A percentile compares a stretch with the other conserved stretches of the same genome.
These are phyloP conservation scores for Trametes coccinea DNA, from an alignment of 768 basidiomycete species.

Conservation along the genomic window DNA sequence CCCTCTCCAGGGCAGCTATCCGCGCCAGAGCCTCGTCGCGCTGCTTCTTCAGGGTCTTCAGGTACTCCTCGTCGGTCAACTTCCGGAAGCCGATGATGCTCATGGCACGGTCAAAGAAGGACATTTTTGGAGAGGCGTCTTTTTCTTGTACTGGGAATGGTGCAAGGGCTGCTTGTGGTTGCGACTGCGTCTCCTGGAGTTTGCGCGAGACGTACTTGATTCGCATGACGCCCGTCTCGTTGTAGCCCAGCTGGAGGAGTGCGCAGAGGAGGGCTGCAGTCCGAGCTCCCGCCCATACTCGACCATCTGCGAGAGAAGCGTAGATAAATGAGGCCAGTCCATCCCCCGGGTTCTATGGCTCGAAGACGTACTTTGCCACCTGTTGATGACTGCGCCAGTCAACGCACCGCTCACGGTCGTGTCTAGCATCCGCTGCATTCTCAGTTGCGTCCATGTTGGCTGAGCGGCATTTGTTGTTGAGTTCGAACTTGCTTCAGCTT, in stretches of 20 bases:
- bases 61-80: slow-evolving; percentile 73
- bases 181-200: slow-evolving; percentile 14
- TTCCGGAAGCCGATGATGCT: slow-evolving; percentile 50
- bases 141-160: neutral
- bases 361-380: slow-evolving; percentile 57
- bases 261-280: slow-evolving; percentile 61
- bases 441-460: slow-evolving; percentile 53
- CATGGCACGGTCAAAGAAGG: slow-evolving; percentile 45
- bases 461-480: neutral
- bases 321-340: slow-evolving; percentile 2
- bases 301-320: slow-evolving; percentile 52
- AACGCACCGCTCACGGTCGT: slow-evolving; percentile 71
- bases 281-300: slow-evolving; percentile 55
- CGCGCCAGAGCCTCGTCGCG: slow-evolving; percentile 54
- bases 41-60: slow-evolving; percentile 56
- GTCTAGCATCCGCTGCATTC: slow-evolving; percentile 64
- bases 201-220: slow-evolving; percentile 54
- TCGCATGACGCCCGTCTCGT: slow-evolving; percentile 63
- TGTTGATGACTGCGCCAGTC: slow-evolving; percentile 59
- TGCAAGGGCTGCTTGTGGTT: neutral
- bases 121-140: slow-evolving; percentile 8
- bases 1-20: slow-evolving; percentile 58
- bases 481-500: slow-evolving; percentile 26
- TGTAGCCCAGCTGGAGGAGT: slow-evolving; percentile 66
- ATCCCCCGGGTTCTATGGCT: neutral